phyloP scores from a whole-genome alignment of 2,329 filamentous ascomycete species.

The Sphaerulina populicola region DNA sequence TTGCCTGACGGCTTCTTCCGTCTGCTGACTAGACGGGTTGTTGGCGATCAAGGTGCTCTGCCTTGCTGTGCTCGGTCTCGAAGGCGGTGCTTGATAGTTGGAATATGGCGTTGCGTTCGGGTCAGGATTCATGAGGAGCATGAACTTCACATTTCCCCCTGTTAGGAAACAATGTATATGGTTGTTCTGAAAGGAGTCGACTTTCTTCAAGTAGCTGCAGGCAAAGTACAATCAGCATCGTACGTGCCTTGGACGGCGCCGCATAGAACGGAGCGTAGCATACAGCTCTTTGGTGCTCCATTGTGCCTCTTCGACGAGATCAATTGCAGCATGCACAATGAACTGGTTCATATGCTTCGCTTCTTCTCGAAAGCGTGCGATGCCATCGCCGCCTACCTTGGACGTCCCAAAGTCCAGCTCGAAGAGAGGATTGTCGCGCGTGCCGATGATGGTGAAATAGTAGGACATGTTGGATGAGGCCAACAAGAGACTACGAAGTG shows the following conservation, averaged over 20 bases:
- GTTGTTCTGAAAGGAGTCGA: conserved; percentile 94
- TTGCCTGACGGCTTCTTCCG: conserved; percentile 88
- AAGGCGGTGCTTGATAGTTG: conserved; percentile 25
- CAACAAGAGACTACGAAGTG: too few species aligned
- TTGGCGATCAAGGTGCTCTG: conserved; percentile 33
- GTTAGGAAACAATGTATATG: conserved; percentile 90
- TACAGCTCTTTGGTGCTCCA: conserved; percentile 65
- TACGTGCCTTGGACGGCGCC: conserved; percentile 19
- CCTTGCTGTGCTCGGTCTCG: conserved; percentile 27
- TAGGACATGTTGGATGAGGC: conserved; percentile 64
- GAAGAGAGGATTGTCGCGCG: conserved; percentile 91
- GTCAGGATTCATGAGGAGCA: conserved; percentile 79
- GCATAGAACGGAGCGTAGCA: conserved; percentile 48
- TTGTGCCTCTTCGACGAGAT: conserved; percentile 93
- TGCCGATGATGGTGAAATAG: conserved; percentile 95
- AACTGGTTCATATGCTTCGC: conserved; percentile 95
- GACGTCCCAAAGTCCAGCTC: conserved; percentile 95
- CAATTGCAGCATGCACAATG: conserved; percentile 85
- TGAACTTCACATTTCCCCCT: conserved; percentile 83
- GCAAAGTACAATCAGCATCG: not conserved
- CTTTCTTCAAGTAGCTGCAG: conserved; percentile 81
- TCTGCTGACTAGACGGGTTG: conserved; percentile 80
- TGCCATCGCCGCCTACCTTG: conserved; percentile 88
- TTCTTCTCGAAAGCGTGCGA: conserved; percentile 78
- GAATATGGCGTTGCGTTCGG: conserved; percentile 31